Evolutionary conservation across 2,329 filamentous ascomycete species (phyloP).

Genomic region (Cladosporium halotolerans): DNA sequence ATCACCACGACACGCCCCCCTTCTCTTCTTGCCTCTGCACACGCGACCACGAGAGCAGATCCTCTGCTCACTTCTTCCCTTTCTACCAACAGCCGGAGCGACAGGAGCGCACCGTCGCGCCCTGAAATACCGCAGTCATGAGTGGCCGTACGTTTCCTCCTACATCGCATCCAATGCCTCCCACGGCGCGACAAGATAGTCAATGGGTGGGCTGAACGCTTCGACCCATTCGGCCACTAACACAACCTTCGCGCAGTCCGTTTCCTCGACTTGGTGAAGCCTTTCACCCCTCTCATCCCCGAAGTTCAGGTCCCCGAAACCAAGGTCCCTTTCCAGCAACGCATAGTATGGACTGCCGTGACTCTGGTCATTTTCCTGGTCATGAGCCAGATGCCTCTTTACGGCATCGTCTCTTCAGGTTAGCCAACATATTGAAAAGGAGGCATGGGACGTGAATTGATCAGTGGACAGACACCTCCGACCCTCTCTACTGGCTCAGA

Average conservation of each 20-base stretch:
- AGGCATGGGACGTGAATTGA: conserved; percentile 11
- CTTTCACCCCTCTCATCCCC: conserved; percentile 97
- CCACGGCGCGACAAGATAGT: conserved; percentile 20
- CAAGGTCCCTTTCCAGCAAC: conserved; percentile 96
- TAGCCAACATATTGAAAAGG: conserved; percentile 12
- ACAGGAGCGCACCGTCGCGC: conserved; percentile 8
- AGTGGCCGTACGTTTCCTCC: conserved; percentile 49
- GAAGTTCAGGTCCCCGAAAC: conserved; percentile 98
- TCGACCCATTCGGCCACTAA: conserved; percentile 11
- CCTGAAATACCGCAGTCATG: conserved; percentile 37
- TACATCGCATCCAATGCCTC: not conserved
- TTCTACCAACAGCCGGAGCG: conserved; percentile 14
- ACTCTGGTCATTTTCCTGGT: conserved; percentile 98
- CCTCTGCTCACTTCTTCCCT: conserved; percentile 5
- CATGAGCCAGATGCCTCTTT: conserved; percentile 98
- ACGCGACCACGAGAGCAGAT: conserved; percentile 3
- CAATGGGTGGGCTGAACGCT: conserved; percentile 12
- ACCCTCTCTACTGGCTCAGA: conserved; percentile 98
- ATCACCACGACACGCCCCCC: conserved; percentile 12
- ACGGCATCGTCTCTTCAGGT: conserved; percentile 93
- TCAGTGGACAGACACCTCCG: conserved; percentile 59
- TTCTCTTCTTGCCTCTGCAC: conserved; percentile 18
- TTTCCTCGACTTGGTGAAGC: conserved; percentile 99
- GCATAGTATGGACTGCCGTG: conserved; percentile 48
- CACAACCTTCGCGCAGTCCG: conserved; percentile 58